Conservation (phyloP, 805 yeast genomes). For the Hanseniaspora lachancei region DNA sequence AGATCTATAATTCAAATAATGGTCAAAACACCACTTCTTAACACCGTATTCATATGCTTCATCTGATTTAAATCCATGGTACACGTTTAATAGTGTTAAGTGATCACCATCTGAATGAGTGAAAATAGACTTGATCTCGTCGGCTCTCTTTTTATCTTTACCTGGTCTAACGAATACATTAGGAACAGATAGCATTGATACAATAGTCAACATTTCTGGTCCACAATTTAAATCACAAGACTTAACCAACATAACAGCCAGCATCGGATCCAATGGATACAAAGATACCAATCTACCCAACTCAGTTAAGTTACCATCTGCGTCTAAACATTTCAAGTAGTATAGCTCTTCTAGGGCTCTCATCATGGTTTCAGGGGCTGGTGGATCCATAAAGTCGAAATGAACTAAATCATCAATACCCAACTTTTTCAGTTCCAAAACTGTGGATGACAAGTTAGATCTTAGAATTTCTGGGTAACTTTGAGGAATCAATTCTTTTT, state of each 20-base stretch:
- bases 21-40: constrained; percentile 82
- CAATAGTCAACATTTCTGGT: constrained; percentile 75
- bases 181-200: constrained; percentile 85
- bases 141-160: constrained; percentile 75
- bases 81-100: constrained; percentile 77
- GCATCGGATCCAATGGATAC: constrained; percentile 90
- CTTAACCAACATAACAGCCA: constrained; percentile 84
- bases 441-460: constrained; percentile 82
- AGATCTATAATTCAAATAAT: constrained; percentile 73
- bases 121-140: constrained; percentile 73
- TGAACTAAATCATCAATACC: constrained; percentile 94
- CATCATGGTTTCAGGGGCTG: constrained; percentile 99
- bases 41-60: constrained; percentile 56
- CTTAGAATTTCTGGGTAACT: constrained; percentile 91
- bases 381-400: constrained; percentile 98
- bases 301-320: constrained; percentile 80
- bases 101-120: constrained; percentile 95
- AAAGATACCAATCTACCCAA: constrained; percentile 82
- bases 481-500: constrained; percentile 85
- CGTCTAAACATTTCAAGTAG: constrained; percentile 77
- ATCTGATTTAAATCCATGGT: constrained; percentile 64
- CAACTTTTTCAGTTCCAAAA: constrained; percentile 79
- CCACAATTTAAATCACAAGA: constrained; percentile 78
- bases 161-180: constrained; percentile 90
- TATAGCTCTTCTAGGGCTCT: constrained; percentile 91